Percentiles rank a stretch among this genome's conserved stretches.
These are phyloP conservation scores for Reutealis trisperma DNA, from an alignment of 345 rosid species.

Conservation along the genomic window DNA sequence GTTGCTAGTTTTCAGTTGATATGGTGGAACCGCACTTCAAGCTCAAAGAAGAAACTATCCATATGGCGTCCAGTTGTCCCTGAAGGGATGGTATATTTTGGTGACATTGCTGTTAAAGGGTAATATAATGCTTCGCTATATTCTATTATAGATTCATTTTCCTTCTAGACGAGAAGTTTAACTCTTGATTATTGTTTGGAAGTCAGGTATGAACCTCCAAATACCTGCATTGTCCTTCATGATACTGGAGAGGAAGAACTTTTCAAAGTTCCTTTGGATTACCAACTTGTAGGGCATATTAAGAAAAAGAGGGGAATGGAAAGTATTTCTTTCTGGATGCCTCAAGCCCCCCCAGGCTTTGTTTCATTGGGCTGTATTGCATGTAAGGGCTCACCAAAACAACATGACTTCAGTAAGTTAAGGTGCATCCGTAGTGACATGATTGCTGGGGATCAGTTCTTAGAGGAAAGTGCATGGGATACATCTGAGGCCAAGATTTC, in stretches of 20 bases:
- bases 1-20: constrained; percentile 79
- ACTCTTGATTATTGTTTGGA: constrained; percentile 22
- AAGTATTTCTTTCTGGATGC: constrained; percentile 87
- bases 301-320: constrained; percentile 87
- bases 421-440: constrained; percentile 86
- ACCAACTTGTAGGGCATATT: constrained; percentile 73
- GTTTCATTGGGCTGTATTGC: constrained; percentile 92
- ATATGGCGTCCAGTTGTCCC: constrained; percentile 87
- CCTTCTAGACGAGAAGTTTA: constrained; percentile 8
- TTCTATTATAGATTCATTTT: constrained; percentile 4
- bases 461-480: constrained; percentile 93
- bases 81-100: constrained; percentile 84
- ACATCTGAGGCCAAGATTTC: constrained; percentile 62
- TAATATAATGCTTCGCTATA: constrained; percentile 34
- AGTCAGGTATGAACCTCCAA: constrained; percentile 83
- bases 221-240: constrained; percentile 75
- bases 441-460: constrained; percentile 80
- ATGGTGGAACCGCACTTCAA: constrained; percentile 84
- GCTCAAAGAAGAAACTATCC: constrained; percentile 73
- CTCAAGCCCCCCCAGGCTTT: constrained; percentile 93
- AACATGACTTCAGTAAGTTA: constrained; percentile 54
- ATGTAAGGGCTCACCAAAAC: constrained; percentile 71
- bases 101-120: constrained; percentile 96
- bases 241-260: constrained; percentile 67
- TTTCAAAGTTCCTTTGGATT: constrained; percentile 63